Evolutionary conservation across 2,329 filamentous ascomycete species (phyloP).

Genomic region (Aspergillus fumigatus): DNA sequence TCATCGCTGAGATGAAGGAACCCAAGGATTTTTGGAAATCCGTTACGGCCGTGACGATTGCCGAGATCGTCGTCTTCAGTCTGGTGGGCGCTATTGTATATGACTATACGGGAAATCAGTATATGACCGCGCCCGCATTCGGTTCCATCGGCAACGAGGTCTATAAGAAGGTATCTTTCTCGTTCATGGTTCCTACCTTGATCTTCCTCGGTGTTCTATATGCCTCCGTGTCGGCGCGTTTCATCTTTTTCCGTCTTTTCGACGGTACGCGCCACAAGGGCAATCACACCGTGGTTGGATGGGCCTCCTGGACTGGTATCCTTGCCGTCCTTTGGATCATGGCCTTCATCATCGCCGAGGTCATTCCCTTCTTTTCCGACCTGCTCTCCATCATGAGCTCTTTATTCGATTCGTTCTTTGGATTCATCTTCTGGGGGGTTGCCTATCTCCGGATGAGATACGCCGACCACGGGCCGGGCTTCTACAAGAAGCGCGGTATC

Average conservation of each 20-base stretch:
- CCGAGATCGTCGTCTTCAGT: conserved; percentile 80
- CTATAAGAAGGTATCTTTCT: conserved; percentile 85
- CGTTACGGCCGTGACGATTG: conserved; percentile 83
- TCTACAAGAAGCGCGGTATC: conserved; percentile 39
- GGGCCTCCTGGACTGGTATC: conserved; percentile 73
- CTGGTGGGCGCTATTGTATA: conserved; percentile 78
- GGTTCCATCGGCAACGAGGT: conserved; percentile 69
- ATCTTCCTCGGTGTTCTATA: conserved; percentile 91
- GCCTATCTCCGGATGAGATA: conserved; percentile 44
- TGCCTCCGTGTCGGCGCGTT: conserved; percentile 81
- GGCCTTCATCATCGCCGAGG: conserved; percentile 88
- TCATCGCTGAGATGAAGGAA: conserved; percentile 89
- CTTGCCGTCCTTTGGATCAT: conserved; percentile 64
- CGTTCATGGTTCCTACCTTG: conserved; percentile 91
- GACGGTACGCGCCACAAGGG: conserved; percentile 73
- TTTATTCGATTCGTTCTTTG: conserved; percentile 74
- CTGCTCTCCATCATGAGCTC: conserved; percentile 56
- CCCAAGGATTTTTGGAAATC: conserved; percentile 86
- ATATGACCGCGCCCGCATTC: conserved; percentile 83
- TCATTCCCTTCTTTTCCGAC: conserved; percentile 90
- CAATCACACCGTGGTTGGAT: conserved; percentile 75
- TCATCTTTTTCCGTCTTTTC: conserved; percentile 88
- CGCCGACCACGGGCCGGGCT: conserved; percentile 37
- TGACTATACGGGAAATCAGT: conserved; percentile 82
- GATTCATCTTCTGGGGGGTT: conserved; percentile 78